phyloP scores from a whole-genome alignment of 2,329 filamentous ascomycete species.

The Sclerotinia borealis region DNA sequence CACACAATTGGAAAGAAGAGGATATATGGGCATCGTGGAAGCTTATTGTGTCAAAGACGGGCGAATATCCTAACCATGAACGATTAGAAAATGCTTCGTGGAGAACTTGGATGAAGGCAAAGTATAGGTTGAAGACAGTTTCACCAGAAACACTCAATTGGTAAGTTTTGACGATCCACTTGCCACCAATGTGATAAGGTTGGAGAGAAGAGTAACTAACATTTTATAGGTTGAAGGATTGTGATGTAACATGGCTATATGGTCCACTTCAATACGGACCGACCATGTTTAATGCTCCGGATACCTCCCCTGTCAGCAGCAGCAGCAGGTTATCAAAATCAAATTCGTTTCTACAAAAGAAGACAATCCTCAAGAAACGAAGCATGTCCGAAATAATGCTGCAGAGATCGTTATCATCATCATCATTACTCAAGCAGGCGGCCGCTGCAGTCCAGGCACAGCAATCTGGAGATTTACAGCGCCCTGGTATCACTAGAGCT shows the following conservation, averaged over 20 bases:
- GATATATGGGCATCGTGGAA: slow-evolving; percentile 98
- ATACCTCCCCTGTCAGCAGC: slow-evolving; percentile 41
- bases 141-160: slow-evolving; percentile 90
- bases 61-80: slow-evolving; percentile 57
- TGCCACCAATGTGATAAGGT: background rate
- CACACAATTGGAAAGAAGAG: slow-evolving; percentile 90
- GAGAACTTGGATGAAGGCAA: slow-evolving; percentile 92
- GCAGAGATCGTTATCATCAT: slow-evolving; percentile 76
- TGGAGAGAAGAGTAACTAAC: slow-evolving; percentile 39
- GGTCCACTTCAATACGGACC: slow-evolving; percentile 75
- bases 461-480: slow-evolving; percentile 5
- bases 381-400: slow-evolving; percentile 93
- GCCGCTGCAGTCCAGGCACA: slow-evolving; percentile 19
- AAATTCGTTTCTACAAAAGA: slow-evolving; percentile 52
- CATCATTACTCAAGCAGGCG: slow-evolving; percentile 73
- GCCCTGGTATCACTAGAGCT: slow-evolving; percentile 4
- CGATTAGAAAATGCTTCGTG: slow-evolving; percentile 92
- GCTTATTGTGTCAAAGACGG: slow-evolving; percentile 70
- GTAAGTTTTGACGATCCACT: slow-evolving; percentile 13
- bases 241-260: slow-evolving; percentile 49
- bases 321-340: slow-evolving; percentile 50
- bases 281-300: slow-evolving; percentile 40
- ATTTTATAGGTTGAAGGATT: slow-evolving; percentile 23
- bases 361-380: slow-evolving; percentile 84
- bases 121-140: slow-evolving; percentile 77